These are phyloP conservation scores for Vicia sativa DNA, from an alignment of 306 rosid genomes.

Conservation along the genomic window DNA sequence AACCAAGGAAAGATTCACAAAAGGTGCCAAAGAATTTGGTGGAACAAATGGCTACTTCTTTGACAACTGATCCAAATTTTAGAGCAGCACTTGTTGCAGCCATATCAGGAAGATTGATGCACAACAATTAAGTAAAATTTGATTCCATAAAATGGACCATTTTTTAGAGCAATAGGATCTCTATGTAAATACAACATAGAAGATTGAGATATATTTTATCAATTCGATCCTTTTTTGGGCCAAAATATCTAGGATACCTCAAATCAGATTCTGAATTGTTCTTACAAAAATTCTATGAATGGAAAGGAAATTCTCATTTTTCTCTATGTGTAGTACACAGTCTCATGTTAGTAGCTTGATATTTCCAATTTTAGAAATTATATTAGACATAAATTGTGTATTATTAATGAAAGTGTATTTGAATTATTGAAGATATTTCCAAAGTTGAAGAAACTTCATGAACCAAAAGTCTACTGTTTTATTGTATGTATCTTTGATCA, in stretches of 20 bases:
- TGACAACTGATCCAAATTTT: slow-evolving; percentile 92
- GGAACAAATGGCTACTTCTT: slow-evolving; percentile 92
- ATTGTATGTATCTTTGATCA: too few species aligned
- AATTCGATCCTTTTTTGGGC: slow-evolving; percentile 42
- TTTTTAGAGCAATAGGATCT: slow-evolving; percentile 41
- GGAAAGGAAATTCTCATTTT: background rate
- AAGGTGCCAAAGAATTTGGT: slow-evolving; percentile 68
- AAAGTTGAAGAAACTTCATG: too few species aligned
- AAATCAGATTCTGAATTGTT: slow-evolving; percentile 26
- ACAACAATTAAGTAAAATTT: slow-evolving; percentile 36
- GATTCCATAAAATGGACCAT: slow-evolving; percentile 35
- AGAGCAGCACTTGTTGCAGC: slow-evolving; percentile 93
- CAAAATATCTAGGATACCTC: slow-evolving; percentile 15
- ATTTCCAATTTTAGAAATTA: slow-evolving; percentile 15
- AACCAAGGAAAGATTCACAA: slow-evolving; percentile 54
- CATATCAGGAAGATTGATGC: slow-evolving; percentile 77
- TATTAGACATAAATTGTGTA: slow-evolving; percentile 6
- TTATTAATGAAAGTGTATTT: background rate
- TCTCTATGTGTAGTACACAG: background rate
- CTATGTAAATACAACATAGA: slow-evolving; percentile 67
- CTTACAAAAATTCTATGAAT: slow-evolving; percentile 6
- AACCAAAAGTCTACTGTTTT: too few species aligned
- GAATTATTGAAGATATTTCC: too few species aligned
- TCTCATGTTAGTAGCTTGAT: background rate
- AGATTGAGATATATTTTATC: slow-evolving; percentile 38